These are phyloP conservation scores for Cladosporium sp. DNA, from an alignment of 2,329 filamentous ascomycete species.

Conservation along the genomic window DNA sequence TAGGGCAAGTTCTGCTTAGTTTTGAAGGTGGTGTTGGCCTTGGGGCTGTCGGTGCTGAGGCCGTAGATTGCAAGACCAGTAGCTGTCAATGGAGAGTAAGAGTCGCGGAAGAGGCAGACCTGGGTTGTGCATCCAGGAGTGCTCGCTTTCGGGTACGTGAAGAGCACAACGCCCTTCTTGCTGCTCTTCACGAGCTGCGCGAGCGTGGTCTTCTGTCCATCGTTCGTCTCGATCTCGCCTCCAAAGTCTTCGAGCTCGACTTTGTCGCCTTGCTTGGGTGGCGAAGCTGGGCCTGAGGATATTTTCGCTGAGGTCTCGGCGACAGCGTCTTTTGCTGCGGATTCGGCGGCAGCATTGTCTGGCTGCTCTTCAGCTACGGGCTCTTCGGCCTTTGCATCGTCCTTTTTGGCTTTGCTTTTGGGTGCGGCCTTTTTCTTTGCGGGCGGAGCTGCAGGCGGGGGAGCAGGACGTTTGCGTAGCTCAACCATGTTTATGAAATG, in stretches of 20 bases:
- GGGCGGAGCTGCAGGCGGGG: constrained; percentile 44
- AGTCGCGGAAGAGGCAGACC: constrained; percentile 88
- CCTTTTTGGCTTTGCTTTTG: constrained; percentile 23
- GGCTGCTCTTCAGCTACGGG: neutral
- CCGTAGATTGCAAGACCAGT: constrained; percentile 85
- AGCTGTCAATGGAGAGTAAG: constrained; percentile 68
- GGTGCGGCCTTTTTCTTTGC: constrained; percentile 44
- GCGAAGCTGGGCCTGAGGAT: constrained; percentile 7
- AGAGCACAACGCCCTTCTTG: constrained; percentile 80
- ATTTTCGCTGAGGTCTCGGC: constrained; percentile 11
- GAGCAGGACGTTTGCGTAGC: constrained; percentile 59
- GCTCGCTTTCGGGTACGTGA: constrained; percentile 92
- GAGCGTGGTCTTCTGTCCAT: constrained; percentile 74
- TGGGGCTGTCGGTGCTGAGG: constrained; percentile 80
- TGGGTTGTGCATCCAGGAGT: constrained; percentile 83
- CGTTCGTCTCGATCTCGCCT: constrained; percentile 76
- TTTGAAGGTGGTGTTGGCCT: constrained; percentile 89
- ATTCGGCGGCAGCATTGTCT: neutral
- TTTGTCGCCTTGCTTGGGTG: constrained; percentile 46
- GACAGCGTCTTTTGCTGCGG: constrained; percentile 13
- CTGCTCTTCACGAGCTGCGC: constrained; percentile 78
- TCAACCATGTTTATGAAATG: constrained; percentile 45
- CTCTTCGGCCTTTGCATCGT: constrained; percentile 22
- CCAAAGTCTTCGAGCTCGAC: constrained; percentile 55
- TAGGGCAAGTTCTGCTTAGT: constrained; percentile 88